Base-by-base conservation (phyloP, 2,329 filamentous ascomycete species). In the Stemphylium vesicarium region DNA sequence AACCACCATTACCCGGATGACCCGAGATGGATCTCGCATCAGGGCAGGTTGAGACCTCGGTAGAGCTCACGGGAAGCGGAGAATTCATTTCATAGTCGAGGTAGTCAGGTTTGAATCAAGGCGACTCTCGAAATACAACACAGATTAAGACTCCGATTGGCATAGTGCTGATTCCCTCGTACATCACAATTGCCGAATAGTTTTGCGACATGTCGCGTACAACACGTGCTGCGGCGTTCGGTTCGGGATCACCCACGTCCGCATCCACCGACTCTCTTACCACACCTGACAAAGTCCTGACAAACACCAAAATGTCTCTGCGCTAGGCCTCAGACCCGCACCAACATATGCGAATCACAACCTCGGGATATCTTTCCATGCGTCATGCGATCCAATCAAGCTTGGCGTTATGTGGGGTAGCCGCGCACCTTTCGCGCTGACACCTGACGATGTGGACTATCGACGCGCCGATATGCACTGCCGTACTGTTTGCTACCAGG, bases 351-450 rank as follows among this genome's bases (percentile, higher is more conserved):
- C 45, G 39, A 65, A 65, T 68, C 56, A 63, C 9, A 32, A 9
- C 4, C n/a, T 38, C 18, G 15, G 37, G 29, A 39, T 24, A 9
- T 24, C 15, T n/a, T 22, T 52, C 38, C 32, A 51, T 58, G 45
- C 58, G 50, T 56, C 54, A 52, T 60, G 29, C 24, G 35, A 50
- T 35, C 41, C 41, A 53, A 32, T 51, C 40, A 38, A 42, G 50
- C 52, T 64, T 62, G 57, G 61, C 58, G 20, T 29, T 35, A 45
- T 65, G 69, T 70, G 67, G 69, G 68, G 66, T 68, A 65, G 51
- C 50, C 50, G 52, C 36, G 32, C 46, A 50, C 39, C 39, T 33
- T 20, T 44, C 20, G 39, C 46, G 35, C 29, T 26, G 42, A 24
- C 13, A 15, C 20, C 20, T 24, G 33, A 32, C 8, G 4, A 26